Conservation (phyloP, 805 yeast species). For the Candida maesae region DNA sequence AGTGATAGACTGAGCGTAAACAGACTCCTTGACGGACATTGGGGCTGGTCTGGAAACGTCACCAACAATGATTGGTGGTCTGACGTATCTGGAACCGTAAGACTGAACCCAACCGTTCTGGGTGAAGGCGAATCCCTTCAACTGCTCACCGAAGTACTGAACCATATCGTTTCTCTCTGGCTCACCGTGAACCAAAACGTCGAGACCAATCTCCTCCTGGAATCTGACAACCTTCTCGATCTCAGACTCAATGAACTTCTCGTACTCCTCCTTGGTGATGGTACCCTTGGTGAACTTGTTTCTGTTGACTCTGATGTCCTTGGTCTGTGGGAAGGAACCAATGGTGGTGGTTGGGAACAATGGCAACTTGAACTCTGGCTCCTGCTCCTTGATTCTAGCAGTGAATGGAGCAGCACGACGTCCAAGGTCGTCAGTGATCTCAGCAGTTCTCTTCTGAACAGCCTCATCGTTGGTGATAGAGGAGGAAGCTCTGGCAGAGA, state of each 20-base stretch:
- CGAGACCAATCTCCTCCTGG: constrained; percentile 99
- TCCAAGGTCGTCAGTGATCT: constrained; percentile 69
- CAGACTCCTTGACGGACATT: constrained; percentile 98
- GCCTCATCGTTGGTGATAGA: constrained; percentile 86
- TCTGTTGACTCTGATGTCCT: constrained; percentile 98
- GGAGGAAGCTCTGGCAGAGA: constrained; percentile 82
- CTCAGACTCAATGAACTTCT: constrained; percentile 94
- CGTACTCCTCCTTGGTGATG: constrained; percentile 92
- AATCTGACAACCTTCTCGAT: constrained; percentile 93
- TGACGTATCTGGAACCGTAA: constrained; percentile 99
- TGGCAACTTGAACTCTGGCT: constrained; percentile 86
- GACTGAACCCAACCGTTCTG: constrained; percentile 99
- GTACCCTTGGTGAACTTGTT: constrained; percentile 98
- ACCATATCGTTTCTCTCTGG: constrained; percentile 99
- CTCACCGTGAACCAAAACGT: constrained; percentile 99
- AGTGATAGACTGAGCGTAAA: constrained; percentile 96
- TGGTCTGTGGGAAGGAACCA: constrained; percentile 99
- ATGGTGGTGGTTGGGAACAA: constrained; percentile 99
- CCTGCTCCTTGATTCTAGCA: constrained; percentile 82
- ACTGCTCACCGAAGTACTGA: constrained; percentile 99
- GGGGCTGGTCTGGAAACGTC: constrained; percentile 98
- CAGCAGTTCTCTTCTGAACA: constrained; percentile 82
- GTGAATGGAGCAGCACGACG: constrained; percentile 87
- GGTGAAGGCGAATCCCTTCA: constrained; percentile 98
- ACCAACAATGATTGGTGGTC: constrained; percentile 99